phyloP scores from a whole-genome alignment of 768 basidiomycete genomes.

The Collybia nuda region DNA sequence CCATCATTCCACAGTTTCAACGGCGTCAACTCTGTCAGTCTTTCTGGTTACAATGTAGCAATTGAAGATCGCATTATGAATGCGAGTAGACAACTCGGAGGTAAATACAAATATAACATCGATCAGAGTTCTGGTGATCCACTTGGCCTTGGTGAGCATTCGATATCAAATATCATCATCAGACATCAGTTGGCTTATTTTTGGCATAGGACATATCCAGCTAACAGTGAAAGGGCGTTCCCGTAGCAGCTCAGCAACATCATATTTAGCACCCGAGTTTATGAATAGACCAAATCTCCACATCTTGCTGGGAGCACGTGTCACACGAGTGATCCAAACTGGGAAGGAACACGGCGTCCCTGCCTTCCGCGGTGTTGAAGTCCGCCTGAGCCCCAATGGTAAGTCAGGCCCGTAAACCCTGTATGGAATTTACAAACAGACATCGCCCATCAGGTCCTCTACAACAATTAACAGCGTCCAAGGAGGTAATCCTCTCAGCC shows the following conservation, averaged over 20 bases:
- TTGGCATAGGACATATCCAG: constrained; percentile 11
- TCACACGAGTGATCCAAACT: constrained; percentile 11
- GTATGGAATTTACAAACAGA: neutral
- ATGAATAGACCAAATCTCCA: constrained; percentile 18
- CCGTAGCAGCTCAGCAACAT: constrained; percentile 18
- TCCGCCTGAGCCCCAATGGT: constrained; percentile 3
- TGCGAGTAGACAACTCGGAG: constrained; percentile 14
- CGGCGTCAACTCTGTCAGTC: constrained; percentile 18
- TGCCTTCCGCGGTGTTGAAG: constrained; percentile 5
- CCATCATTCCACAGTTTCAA: constrained; percentile 21
- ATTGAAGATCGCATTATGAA: constrained; percentile 19
- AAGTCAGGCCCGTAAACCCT: neutral
- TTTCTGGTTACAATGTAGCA: constrained; percentile 11
- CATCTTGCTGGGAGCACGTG: constrained; percentile 14
- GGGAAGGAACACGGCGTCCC: neutral
- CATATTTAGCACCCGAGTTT: constrained; percentile 17
- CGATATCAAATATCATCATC: too few species aligned
- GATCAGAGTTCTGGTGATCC: constrained; percentile 28
- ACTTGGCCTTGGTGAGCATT: constrained; percentile 26
- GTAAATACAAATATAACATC: constrained; percentile 26
- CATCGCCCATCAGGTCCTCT: neutral
- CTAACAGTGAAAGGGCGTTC: constrained; percentile 8
- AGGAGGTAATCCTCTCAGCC: constrained; percentile 17
- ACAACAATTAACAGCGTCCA: constrained; percentile 7
- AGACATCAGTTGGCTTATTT: too few species aligned